Base-by-base conservation (phyloP, 805 yeast species). In the Metschnikowia peoriensis region DNA sequence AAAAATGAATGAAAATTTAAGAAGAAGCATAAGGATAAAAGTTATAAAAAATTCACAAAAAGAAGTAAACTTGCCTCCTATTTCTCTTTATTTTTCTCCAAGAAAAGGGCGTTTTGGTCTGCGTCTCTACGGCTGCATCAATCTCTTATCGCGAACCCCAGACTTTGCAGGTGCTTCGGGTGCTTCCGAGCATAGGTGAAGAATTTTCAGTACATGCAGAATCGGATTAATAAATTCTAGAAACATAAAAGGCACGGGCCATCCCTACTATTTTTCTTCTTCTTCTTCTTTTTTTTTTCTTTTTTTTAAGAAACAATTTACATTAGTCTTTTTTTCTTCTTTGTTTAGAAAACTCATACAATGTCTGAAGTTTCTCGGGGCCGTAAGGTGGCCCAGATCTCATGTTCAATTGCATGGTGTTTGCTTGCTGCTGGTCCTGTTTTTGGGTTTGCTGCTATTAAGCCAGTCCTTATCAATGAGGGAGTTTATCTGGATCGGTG, bases 401-500 rank as follows among this genome's bases (percentile, higher is more conserved):
- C 54, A 32, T 88, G 96, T 69, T 92, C 97, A 29, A 80, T 89
- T 15, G 50, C 77, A 0, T 92, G 97, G 97, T 93, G 97, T 71
- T 71, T 92, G 12, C 75, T 89, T 38, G 90, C 97, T 0, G 97
- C 97, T 0, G 98, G 97, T 6, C 90, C 96, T 1, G 85, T 92
- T 12, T 92, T 92, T 76, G 98, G 98, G 4, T 92, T 92, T 73
- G 97, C 97, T 27, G 97, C 98, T 3, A 73, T 92, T 50, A 93
- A 93, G 65, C 96, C 96, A 6, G 82, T 92, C 10, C 71, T 93
- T 42, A 79, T 90, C 16, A 66, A 76, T 9, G 92, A 93, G 64
- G 91, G 93, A 4, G 86, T 92, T 4, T 93, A 92, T 62, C 68
- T 77, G 27, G 80, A 84, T 1, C 64, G 73, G 7, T 92, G 97